Base-by-base conservation (phyloP, 108 stramenopile species). In the Skeletonema tropicum region DNA sequence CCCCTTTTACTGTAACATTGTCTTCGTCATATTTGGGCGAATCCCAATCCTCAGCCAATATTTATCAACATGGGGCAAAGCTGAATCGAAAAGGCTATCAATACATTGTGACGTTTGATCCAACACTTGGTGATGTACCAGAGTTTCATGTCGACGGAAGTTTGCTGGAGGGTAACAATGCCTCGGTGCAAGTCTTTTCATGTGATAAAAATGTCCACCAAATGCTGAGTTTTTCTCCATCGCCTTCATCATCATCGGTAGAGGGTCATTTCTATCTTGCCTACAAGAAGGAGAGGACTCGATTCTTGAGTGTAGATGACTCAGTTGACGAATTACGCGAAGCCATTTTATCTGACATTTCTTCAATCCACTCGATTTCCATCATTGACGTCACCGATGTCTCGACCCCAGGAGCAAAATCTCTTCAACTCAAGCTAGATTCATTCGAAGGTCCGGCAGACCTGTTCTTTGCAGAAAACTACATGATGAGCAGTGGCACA, bases 21-120 rank as follows among this genome's bases (percentile, higher is more conserved):
- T 87, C 86, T 25, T 62, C 69, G 2, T 62, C 83, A 13, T 92
- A 84, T 66, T 52, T 66, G 21, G 85, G 87, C 33, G 65, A 68
- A 17, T 60, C 79, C 0, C 67, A 73, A 21, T 23, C 63, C 10
- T 46, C 52, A 30, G 80, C 80, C 23, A 57, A 25, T 5, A 30
- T 90, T 60, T 90, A 73, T 57, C 73, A 85, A 29, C 74, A 79
- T 57, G 73, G 68, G 12, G 33, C 45, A 17, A 64, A 57, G 17
- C 68, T 32, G 1, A 63, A 68, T 57, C 60, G 71, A 14, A 59
- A 32, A 46, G 89, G 88, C 46, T 90, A 88, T 68, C 89, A 89
- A 75, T 92, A 92, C 70, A 83, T 92, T 57, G 83, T 92, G 9
- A 77, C 81, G 2, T 92, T 92, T 77, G 87, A 90, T 68, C 83